Evolutionary conservation across 495 filamentous ascomycete species (phyloP).

Genomic region (Neurospora sp.): DNA sequence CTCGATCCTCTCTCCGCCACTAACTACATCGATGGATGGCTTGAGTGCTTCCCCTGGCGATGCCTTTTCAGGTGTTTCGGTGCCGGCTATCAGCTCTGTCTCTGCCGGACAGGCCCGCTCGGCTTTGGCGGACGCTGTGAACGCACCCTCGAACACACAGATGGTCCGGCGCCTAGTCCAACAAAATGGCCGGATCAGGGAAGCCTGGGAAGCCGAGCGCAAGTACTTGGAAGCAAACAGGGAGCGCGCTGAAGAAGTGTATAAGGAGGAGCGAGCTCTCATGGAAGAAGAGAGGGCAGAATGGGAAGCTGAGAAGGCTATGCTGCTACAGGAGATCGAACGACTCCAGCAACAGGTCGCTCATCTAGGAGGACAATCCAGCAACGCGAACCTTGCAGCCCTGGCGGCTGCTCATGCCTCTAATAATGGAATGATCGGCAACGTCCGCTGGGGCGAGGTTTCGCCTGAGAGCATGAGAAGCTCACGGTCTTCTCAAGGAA

Average conservation of each 20-base stretch:
- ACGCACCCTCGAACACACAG: slow-evolving; percentile 13
- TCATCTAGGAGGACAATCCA: slow-evolving; percentile 10
- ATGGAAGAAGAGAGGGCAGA: slow-evolving; percentile 34
- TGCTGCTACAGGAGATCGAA: slow-evolving; percentile 16
- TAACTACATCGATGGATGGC: neutral
- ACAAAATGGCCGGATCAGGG: slow-evolving; percentile 29
- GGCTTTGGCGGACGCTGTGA: slow-evolving; percentile 12
- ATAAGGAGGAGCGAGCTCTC: slow-evolving; percentile 33
- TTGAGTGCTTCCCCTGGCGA: neutral
- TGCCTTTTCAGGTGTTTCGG: neutral
- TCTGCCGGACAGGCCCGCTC: slow-evolving; percentile 13
- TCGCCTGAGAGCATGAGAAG: slow-evolving; percentile 19
- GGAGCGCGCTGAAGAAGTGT: slow-evolving; percentile 34
- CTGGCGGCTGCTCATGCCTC: slow-evolving; percentile 8
- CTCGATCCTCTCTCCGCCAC: neutral
- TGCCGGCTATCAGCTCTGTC: slow-evolving; percentile 10
- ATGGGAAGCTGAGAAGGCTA: slow-evolving; percentile 28
- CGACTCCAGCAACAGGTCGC: slow-evolving; percentile 23
- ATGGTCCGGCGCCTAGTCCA: slow-evolving; percentile 31
- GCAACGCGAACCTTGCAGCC: slow-evolving; percentile 7
- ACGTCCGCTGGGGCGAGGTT: slow-evolving; percentile 11
- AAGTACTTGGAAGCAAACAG: slow-evolving; percentile 35
- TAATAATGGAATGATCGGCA: slow-evolving; percentile 14
- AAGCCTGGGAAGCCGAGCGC: slow-evolving; percentile 38
- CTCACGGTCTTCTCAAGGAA: slow-evolving; percentile 19